Evolutionary conservation across 1,284 basidiomycete genomes (phyloP).

Genomic region (Golubevia sp.): DNA sequence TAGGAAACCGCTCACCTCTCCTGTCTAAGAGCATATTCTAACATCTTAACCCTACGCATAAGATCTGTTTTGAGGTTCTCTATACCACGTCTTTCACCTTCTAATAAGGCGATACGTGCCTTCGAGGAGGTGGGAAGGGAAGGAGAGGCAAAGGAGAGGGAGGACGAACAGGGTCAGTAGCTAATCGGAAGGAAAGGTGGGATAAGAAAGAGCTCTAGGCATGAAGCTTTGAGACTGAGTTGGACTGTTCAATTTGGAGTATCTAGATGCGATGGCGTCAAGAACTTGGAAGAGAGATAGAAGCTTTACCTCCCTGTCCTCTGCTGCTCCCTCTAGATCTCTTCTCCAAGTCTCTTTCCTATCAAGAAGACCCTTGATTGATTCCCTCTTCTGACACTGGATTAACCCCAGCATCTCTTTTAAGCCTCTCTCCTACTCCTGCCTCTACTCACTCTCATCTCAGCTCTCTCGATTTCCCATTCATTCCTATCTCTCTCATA

Average conservation of each 20-base stretch:
- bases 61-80: slow-evolving; percentile 96
- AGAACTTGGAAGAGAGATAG: too few species aligned
- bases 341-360: too few species aligned
- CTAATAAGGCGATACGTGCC: slow-evolving; percentile 95
- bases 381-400: too few species aligned
- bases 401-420: too few species aligned
- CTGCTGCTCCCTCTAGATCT: too few species aligned
- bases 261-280: too few species aligned
- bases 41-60: slow-evolving; percentile 96
- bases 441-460: slow-evolving; percentile 45
- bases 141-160: slow-evolving; percentile 10
- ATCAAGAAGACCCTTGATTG: too few species aligned
- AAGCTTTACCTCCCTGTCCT: too few species aligned
- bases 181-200: not conserved
- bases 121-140: slow-evolving; percentile 61
- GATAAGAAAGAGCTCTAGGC: not conserved
- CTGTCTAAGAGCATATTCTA: slow-evolving; percentile 80
- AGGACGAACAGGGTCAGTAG: not conserved
- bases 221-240: too few species aligned
- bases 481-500: slow-evolving; percentile 58
- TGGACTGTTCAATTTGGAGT: too few species aligned
- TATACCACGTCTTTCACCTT: slow-evolving; percentile 92
- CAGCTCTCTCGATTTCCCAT: slow-evolving; percentile 59
- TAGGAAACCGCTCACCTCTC: slow-evolving; percentile 92
- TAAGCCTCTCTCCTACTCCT: too few species aligned